A percentile compares a stretch with the other conserved stretches of the same genome.
phyloP scores from a whole-genome alignment of 305 asterid species.

The Fraxinus angustifolia region DNA sequence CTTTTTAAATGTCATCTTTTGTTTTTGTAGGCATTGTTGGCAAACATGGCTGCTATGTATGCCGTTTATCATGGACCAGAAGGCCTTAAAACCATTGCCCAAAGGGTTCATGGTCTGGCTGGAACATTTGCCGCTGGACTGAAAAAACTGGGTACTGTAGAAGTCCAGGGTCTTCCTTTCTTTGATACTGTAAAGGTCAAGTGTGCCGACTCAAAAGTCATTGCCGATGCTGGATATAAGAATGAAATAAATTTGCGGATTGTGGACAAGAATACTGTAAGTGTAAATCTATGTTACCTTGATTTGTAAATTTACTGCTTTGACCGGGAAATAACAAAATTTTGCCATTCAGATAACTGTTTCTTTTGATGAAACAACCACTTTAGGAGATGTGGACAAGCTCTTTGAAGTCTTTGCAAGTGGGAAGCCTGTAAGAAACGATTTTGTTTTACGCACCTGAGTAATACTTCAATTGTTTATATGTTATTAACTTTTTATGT shows the following conservation, averaged over 20 bases:
- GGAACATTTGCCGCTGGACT: constrained; percentile 71
- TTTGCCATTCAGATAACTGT: constrained; percentile 57
- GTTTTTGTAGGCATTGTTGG: constrained; percentile 77
- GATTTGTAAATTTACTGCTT: constrained; percentile 7
- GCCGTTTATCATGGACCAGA: constrained; percentile 78
- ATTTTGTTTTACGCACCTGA: neutral
- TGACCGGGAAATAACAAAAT: neutral
- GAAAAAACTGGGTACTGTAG: constrained; percentile 81
- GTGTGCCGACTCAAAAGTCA: constrained; percentile 60
- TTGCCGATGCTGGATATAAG: constrained; percentile 75
- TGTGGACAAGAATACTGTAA: constrained; percentile 71
- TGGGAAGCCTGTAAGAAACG: constrained; percentile 74
- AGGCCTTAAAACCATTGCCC: constrained; percentile 87
- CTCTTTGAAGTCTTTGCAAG: constrained; percentile 49
- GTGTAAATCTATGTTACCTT: constrained; percentile 21
- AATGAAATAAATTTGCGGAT: constrained; percentile 66
- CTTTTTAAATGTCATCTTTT: constrained; percentile 5
- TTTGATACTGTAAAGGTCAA: constrained; percentile 89
- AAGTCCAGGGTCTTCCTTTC: constrained; percentile 85
- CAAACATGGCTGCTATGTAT: constrained; percentile 98
- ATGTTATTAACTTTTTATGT: constrained; percentile 13
- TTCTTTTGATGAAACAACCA: constrained; percentile 75
- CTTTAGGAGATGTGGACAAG: constrained; percentile 61
- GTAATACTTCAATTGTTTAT: neutral
- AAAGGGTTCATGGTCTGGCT: constrained; percentile 92